A percentile compares a stretch with the other conserved stretches of the same genome.
These are phyloP conservation scores for Cryphonectria naterciae DNA, from an alignment of 2,329 filamentous ascomycete species.

Conservation along the genomic window DNA sequence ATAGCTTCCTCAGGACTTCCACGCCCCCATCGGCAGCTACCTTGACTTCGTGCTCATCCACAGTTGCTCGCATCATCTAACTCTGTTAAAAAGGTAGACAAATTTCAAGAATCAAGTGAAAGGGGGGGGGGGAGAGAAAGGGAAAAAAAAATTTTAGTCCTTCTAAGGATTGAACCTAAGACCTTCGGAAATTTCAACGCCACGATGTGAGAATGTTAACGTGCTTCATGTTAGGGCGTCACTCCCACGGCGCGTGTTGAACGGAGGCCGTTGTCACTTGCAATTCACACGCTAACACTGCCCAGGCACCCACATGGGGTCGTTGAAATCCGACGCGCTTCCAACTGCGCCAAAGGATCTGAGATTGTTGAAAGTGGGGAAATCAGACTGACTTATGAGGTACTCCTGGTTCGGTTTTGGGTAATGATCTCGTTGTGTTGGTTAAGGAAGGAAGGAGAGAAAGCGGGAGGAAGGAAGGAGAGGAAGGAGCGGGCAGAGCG, in stretches of 20 bases:
- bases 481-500: too few relatives aligned
- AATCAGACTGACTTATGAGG: too few relatives aligned
- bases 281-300: neutral
- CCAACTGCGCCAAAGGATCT: too few relatives aligned
- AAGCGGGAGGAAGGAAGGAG: too few relatives aligned
- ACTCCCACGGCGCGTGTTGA: neutral
- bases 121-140: neutral
- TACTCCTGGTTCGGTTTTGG: too few relatives aligned
- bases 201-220: neutral
- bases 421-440: too few relatives aligned
- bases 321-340: too few relatives aligned
- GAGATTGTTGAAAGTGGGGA: too few relatives aligned
- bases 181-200: slow-evolving; percentile 1
- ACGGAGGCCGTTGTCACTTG: neutral
- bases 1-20: neutral
- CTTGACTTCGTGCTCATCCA: neutral
- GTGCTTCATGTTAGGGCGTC: neutral
- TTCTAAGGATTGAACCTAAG: too few relatives aligned
- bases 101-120: neutral
- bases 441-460: too few relatives aligned
- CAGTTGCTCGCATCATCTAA: neutral
- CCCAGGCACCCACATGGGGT: neutral
- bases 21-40: slow-evolving; percentile 16
- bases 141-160: too few relatives aligned
- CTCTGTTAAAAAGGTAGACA: neutral